Evolutionary conservation across 2,329 filamentous ascomycete species (phyloP).

Genomic region (Colletotrichum scovillei): DNA sequence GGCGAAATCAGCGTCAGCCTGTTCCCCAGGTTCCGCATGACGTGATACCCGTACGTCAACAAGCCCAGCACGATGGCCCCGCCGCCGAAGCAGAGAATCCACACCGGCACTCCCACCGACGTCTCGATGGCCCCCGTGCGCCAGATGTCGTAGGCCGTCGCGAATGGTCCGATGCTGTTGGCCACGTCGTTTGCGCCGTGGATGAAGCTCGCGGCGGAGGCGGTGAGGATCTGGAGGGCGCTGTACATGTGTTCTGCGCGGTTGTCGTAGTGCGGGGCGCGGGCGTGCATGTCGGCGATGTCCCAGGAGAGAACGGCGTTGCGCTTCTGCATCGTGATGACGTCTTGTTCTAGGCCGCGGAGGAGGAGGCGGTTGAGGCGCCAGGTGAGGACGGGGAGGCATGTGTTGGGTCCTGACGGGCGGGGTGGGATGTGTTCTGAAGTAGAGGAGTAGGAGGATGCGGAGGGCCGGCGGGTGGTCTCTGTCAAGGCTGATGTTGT

Average conservation of each 20-base stretch:
- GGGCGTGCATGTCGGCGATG: slow-evolving; percentile 60
- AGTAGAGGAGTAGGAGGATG: neutral
- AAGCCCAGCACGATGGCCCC: slow-evolving; percentile 65
- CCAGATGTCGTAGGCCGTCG: slow-evolving; percentile 64
- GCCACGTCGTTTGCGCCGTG: slow-evolving; percentile 68
- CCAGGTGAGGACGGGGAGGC: slow-evolving; percentile 53
- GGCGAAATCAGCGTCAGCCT: slow-evolving; percentile 66
- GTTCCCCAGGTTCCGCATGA: slow-evolving; percentile 68
- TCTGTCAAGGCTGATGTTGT: neutral
- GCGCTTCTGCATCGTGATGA: slow-evolving; percentile 58
- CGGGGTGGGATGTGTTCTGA: slow-evolving; percentile 44
- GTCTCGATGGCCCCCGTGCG: slow-evolving; percentile 50
- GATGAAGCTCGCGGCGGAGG: slow-evolving; percentile 65
- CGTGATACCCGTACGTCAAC: slow-evolving; percentile 72
- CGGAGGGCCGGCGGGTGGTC: neutral
- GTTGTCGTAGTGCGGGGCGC: slow-evolving; percentile 63
- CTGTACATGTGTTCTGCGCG: slow-evolving; percentile 63
- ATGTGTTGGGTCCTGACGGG: slow-evolving; percentile 53
- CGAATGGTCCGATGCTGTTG: slow-evolving; percentile 63
- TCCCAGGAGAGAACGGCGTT: slow-evolving; percentile 60
- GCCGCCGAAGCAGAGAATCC: slow-evolving; percentile 62
- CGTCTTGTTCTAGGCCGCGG: slow-evolving; percentile 60
- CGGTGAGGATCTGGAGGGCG: slow-evolving; percentile 60
- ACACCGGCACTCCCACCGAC: slow-evolving; percentile 56
- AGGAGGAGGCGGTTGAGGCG: slow-evolving; percentile 54